phyloP scores from a whole-genome alignment of 495 filamentous ascomycete species.

The Staphylotrichum longicolle region DNA sequence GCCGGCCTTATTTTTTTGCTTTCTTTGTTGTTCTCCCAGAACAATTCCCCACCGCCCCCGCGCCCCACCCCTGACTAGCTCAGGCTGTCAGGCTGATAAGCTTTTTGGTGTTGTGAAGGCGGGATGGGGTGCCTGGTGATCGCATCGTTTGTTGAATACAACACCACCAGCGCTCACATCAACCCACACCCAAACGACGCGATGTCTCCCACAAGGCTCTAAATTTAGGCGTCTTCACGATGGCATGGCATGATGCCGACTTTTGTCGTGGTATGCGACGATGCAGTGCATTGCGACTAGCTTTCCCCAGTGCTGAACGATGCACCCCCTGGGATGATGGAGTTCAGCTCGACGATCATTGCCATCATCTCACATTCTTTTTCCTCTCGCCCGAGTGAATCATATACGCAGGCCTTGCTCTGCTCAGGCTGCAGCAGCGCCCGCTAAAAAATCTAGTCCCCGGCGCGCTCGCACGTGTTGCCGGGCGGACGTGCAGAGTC shows the following conservation, averaged over 20 bases:
- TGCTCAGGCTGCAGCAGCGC: conserved; percentile 17
- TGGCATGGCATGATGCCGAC: no score
- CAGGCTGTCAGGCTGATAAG: conserved; percentile 15
- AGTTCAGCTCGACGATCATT: no score
- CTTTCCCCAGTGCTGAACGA: no score
- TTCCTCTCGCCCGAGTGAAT: conserved; percentile 27
- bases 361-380: no score
- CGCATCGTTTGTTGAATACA: neutral
- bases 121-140: conserved; percentile 5
- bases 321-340: no score
- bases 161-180: neutral
- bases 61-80: neutral
- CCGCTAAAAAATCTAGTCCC: conserved; percentile 32
- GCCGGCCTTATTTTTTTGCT: no score
- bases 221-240: no score
- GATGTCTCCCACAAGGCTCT: no score
- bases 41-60: neutral
- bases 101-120: neutral
- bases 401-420: neutral
- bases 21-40: neutral
- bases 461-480: conserved; percentile 28
- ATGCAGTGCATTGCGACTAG: no score
- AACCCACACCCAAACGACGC: no score
- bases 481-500: conserved; percentile 29
- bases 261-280: no score